Evolutionary conservation across 352 stramenopile species (phyloP).

Genomic region (Albugo laibachii): DNA sequence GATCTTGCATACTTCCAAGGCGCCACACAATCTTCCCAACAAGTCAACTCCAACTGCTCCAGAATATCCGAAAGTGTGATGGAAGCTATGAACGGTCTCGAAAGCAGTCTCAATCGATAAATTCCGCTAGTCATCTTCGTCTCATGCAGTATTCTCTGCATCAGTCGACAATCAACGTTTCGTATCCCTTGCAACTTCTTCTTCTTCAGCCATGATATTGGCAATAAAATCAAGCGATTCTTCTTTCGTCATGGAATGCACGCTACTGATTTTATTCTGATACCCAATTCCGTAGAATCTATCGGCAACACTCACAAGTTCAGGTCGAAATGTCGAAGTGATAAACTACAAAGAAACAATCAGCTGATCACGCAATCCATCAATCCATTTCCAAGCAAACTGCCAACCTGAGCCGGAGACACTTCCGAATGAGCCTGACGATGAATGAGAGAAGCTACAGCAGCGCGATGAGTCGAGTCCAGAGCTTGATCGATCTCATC

Average conservation of each 20-base stretch:
- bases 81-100: too few relatives aligned
- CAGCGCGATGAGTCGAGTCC: slow-evolving; percentile 95
- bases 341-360: slow-evolving; percentile 80
- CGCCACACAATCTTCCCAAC: too few relatives aligned
- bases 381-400: background rate
- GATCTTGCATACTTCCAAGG: too few relatives aligned
- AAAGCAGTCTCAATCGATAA: too few relatives aligned
- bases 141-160: too few relatives aligned
- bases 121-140: too few relatives aligned
- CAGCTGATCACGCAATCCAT: slow-evolving; percentile 4
- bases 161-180: slow-evolving; percentile 13
- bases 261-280: slow-evolving; percentile 96
- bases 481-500: slow-evolving; percentile 99
- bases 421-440: slow-evolving; percentile 88
- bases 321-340: slow-evolving; percentile 97
- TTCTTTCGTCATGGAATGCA: slow-evolving; percentile 88
- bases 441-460: slow-evolving; percentile 94
- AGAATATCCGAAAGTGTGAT: too few relatives aligned
- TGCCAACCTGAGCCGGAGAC: slow-evolving; percentile 88
- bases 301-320: slow-evolving; percentile 94
- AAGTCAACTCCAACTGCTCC: too few relatives aligned
- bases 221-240: slow-evolving; percentile 95
- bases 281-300: slow-evolving; percentile 97
- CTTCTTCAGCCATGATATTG: slow-evolving; percentile 79
- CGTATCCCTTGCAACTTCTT: slow-evolving; percentile 30